Percentiles rank a stretch among this genome's conserved stretches.
Conservation (phyloP, 345 rosid species). For the Bruguiera sexangula region DNA sequence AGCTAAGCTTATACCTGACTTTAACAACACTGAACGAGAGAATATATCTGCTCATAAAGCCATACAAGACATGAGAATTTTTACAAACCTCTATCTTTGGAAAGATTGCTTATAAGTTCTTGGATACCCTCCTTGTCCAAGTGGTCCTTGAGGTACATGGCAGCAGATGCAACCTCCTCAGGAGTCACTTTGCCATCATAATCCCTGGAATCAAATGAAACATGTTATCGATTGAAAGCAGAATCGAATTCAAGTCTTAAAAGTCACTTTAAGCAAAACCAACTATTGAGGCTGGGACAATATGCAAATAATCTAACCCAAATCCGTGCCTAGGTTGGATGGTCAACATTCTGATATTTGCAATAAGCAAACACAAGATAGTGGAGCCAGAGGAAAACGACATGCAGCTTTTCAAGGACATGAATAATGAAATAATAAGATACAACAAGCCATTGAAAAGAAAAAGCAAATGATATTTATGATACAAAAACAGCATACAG, state of each 20-base stretch:
- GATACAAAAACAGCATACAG: no score
- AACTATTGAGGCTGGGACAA: not conserved
- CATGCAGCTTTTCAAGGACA: no score
- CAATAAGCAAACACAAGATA: no score
- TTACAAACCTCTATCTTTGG: conserved; percentile 77
- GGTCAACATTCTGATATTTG: no score
- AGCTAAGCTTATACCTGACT: no score
- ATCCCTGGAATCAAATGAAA: conserved; percentile 53
- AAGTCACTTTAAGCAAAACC: not conserved
- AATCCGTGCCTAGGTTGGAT: no score
- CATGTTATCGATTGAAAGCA: conserved; percentile 2
- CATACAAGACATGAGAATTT: not conserved
- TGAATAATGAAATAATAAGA: no score
- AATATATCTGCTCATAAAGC: not conserved
- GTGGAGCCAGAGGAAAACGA: no score
- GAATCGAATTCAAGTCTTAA: not conserved
- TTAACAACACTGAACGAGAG: no score
- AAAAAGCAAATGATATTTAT: no score
- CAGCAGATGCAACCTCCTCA: conserved; percentile 93
- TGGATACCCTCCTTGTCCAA: conserved; percentile 85
- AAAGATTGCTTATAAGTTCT: conserved; percentile 79
- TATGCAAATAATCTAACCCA: not conserved
- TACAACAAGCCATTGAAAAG: no score
- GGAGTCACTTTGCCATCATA: conserved; percentile 90
- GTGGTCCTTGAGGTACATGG: conserved; percentile 75